A percentile compares a stretch with the other conserved stretches of the same genome.
Evolutionary conservation across 768 basidiomycete species (phyloP).

Genomic region (Pleurotus citrinopileatus): DNA sequence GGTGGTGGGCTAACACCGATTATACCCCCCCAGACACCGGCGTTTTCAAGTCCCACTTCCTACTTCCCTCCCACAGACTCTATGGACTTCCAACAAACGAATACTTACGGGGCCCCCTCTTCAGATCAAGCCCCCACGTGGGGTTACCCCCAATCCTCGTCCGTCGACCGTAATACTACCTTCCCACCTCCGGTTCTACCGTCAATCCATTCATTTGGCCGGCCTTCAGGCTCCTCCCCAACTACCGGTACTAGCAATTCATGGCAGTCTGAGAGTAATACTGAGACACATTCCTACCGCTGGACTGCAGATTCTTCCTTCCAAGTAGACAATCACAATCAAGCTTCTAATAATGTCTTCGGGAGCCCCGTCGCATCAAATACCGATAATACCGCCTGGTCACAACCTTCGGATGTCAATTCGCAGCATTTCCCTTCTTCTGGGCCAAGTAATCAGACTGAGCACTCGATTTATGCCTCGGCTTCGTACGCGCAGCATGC

Average conservation of each 20-base stretch:
- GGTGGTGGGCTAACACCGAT: slow-evolving; percentile 9
- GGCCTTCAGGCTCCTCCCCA: slow-evolving; percentile 24
- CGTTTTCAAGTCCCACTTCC: slow-evolving; percentile 12
- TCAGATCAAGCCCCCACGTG: slow-evolving; percentile 49
- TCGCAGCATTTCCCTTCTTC: slow-evolving; percentile 22
- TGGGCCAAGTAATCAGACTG: slow-evolving; percentile 22
- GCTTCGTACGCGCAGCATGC: slow-evolving; percentile 26
- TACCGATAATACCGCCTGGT: slow-evolving; percentile 34
- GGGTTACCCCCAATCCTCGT: slow-evolving; percentile 46
- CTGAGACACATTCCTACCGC: slow-evolving; percentile 42
- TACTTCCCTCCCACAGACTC: slow-evolving; percentile 26
- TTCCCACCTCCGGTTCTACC: slow-evolving; percentile 51
- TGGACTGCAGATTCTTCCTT: slow-evolving; percentile 44
- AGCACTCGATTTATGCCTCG: slow-evolving; percentile 25
- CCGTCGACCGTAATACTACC: slow-evolving; percentile 42
- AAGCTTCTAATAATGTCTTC: slow-evolving; percentile 25
- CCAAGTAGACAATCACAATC: slow-evolving; percentile 27
- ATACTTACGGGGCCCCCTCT: slow-evolving; percentile 38
- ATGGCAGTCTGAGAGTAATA: slow-evolving; percentile 23
- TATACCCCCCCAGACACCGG: slow-evolving; percentile 10
- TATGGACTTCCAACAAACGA: slow-evolving; percentile 36
- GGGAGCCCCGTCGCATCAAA: slow-evolving; percentile 26
- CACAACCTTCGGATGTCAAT: slow-evolving; percentile 15
- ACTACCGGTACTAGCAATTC: not conserved
- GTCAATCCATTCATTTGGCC: slow-evolving; percentile 50